Evolutionary conservation across 2,329 filamentous ascomycete species (phyloP), one percentile per base, ranked within the genome.

Genomic region (Triangularia setosa): DNA sequence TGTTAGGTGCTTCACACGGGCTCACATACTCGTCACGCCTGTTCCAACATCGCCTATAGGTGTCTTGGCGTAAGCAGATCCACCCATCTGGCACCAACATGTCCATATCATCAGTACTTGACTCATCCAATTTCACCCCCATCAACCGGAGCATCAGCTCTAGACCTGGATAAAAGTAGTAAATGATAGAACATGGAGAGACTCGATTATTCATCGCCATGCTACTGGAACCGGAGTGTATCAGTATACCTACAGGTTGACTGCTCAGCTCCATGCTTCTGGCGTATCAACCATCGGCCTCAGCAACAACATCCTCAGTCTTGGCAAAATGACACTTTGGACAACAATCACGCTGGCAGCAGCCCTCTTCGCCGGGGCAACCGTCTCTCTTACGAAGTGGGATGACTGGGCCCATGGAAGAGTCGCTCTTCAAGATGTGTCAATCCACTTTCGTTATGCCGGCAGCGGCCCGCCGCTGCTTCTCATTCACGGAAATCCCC

Each of bases 391-490:
- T n/a, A 61, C 59, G 24, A 61, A 54, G 28, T 78, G 76, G 61
- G 76, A 77, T 40, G 68, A 72, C 30, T 78, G 75, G 76, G 71
- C 71, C 1, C 76, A 78, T 48, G 73, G 73, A 11, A 73, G 77
- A 1, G 73, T 78, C 27, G 73, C 74, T 0, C 66, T 77, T 0
- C 58, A 77, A 9, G 74, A 79, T n/a, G 76, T 78, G 0, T 77
- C 76, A 64, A 79, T 80, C 53, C 78, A 79, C 69, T 76, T 78
- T 55, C 75, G 78, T 18, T 79, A 80, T 55, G 73, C 75, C 0
- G 78, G 77, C 2, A 73, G 73, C 1, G 78, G 77, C 1, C 77
- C 78, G 0, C 77, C 78, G 0, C 60, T 79, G 0, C 72, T 79
- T 4, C 75, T 79, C 9, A 74, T 79, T 3, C 78, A 80, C 58